Percentiles rank a stretch among this genome's conserved stretches.
phyloP scores from a whole-genome alignment of 257 asterid species.

The Solanum rostratum region DNA sequence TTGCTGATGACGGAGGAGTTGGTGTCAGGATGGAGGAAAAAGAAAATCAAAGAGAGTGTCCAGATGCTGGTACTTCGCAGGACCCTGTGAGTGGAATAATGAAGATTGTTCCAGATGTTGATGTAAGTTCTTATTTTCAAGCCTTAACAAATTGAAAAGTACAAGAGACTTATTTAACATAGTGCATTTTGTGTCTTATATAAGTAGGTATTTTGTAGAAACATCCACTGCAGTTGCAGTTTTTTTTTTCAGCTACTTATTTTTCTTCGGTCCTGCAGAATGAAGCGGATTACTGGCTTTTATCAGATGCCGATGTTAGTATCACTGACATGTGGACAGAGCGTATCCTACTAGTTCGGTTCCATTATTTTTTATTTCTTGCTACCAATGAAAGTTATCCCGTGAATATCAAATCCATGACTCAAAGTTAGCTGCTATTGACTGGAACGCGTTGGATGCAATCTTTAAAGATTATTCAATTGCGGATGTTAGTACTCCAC shows the following conservation, averaged over 20 bases:
- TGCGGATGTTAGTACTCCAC: slow-evolving; percentile 20
- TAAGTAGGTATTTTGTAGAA: not conserved
- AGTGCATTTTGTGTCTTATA: not conserved
- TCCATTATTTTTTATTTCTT: not conserved
- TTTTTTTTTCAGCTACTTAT: not conserved
- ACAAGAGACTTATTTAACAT: not conserved
- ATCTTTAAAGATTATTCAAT: slow-evolving; percentile 23
- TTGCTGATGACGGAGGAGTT: slow-evolving; percentile 35
- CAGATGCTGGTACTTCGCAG: slow-evolving; percentile 52
- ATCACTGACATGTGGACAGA: slow-evolving; percentile 69
- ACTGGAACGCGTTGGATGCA: slow-evolving; percentile 40
- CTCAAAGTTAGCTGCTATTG: slow-evolving; percentile 14
- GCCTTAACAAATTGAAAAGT: not conserved
- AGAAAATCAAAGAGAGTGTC: slow-evolving; percentile 39
- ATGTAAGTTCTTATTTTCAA: slow-evolving; percentile 43
- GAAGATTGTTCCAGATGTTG: slow-evolving; percentile 78
- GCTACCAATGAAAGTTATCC: not conserved
- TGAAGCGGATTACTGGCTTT: slow-evolving; percentile 64
- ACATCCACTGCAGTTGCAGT: too few species aligned
- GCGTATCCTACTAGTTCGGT: slow-evolving; percentile 34
- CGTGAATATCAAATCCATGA: slow-evolving; percentile 6
- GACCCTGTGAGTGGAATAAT: slow-evolving; percentile 66
- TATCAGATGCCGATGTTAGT: slow-evolving; percentile 48
- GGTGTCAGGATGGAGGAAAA: slow-evolving; percentile 25
- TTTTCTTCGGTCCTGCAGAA: slow-evolving; percentile 29